Percentiles rank a stretch among this genome's conserved stretches.
These are phyloP conservation scores for Avena eriantha DNA, from an alignment of 176 grass and related monocot species.

Conservation along the genomic window DNA sequence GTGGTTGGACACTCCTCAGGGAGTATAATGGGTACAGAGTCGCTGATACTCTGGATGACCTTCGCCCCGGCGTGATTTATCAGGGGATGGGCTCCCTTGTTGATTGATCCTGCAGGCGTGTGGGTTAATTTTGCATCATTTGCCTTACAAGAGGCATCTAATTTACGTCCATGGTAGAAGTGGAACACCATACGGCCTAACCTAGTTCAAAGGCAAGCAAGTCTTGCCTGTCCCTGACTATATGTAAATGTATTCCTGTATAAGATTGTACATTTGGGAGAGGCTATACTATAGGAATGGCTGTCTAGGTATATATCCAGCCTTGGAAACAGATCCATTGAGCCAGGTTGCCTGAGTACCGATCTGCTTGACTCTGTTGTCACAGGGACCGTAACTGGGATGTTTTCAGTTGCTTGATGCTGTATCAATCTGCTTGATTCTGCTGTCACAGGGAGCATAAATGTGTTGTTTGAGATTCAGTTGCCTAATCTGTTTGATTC, in stretches of 20 bases:
- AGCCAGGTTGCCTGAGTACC: neutral
- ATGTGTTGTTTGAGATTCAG: neutral
- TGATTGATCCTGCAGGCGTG: constrained; percentile 48
- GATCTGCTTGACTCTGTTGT: neutral
- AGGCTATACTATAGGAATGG: neutral
- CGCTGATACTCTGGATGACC: constrained; percentile 74
- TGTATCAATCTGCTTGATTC: neutral
- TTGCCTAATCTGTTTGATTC: too few species aligned
- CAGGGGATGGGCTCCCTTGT: constrained; percentile 64
- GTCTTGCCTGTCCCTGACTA: neutral
- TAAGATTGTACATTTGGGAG: neutral
- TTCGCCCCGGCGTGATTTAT: constrained; percentile 74
- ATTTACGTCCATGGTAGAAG: neutral
- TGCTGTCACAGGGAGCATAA: neutral
- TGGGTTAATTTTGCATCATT: neutral
- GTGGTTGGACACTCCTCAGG: constrained; percentile 75
- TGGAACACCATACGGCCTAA: neutral
- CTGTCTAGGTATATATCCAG: neutral
- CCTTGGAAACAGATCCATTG: constrained; percentile 1
- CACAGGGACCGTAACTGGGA: neutral
- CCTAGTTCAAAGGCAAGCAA: neutral
- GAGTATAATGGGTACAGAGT: constrained; percentile 68
- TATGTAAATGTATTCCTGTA: constrained; percentile 38
- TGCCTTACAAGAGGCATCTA: neutral
- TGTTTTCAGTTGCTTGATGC: neutral